Conservation (phyloP, 352 stramenopile genomes). For the Phytophthora pistaciae region DNA sequence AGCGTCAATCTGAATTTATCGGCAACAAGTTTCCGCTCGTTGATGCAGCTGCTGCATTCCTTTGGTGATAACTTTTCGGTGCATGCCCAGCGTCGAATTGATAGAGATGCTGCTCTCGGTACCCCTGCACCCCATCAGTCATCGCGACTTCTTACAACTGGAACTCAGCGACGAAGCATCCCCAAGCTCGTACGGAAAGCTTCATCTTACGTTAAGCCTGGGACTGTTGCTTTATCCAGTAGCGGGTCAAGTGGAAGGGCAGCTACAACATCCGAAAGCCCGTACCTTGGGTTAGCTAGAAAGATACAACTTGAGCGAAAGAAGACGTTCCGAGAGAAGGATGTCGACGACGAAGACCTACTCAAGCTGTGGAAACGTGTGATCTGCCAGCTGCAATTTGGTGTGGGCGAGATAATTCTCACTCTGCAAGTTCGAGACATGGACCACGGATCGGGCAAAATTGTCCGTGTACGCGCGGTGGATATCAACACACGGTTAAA, state of each 20-base stretch:
- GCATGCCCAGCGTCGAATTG: slow-evolving; percentile 43
- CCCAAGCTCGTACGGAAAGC: slow-evolving; percentile 39
- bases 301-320: slow-evolving; percentile 50
- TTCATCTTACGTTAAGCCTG: slow-evolving; percentile 38
- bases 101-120: slow-evolving; percentile 29
- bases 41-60: slow-evolving; percentile 71
- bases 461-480: slow-evolving; percentile 58
- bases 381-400: slow-evolving; percentile 67
- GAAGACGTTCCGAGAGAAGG: slow-evolving; percentile 52
- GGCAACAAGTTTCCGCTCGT: slow-evolving; percentile 58
- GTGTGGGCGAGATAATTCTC: slow-evolving; percentile 58
- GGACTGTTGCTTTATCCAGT: slow-evolving; percentile 29
- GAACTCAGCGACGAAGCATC: slow-evolving; percentile 32
- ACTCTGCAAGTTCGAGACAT: slow-evolving; percentile 67
- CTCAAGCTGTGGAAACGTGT: slow-evolving; percentile 85
- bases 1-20: slow-evolving; percentile 82
- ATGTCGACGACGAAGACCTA: slow-evolving; percentile 74
- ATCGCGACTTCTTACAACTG: slow-evolving; percentile 6
- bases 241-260: slow-evolving; percentile 33
- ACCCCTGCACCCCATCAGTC: slow-evolving; percentile 12
- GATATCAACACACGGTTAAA: slow-evolving; percentile 75
- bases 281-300: slow-evolving; percentile 48
- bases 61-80: slow-evolving; percentile 76
- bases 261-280: slow-evolving; percentile 29
- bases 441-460: slow-evolving; percentile 47